phyloP scores from a whole-genome alignment of 2,329 filamentous ascomycete species.

The Zymoseptoria pseudotritici region DNA sequence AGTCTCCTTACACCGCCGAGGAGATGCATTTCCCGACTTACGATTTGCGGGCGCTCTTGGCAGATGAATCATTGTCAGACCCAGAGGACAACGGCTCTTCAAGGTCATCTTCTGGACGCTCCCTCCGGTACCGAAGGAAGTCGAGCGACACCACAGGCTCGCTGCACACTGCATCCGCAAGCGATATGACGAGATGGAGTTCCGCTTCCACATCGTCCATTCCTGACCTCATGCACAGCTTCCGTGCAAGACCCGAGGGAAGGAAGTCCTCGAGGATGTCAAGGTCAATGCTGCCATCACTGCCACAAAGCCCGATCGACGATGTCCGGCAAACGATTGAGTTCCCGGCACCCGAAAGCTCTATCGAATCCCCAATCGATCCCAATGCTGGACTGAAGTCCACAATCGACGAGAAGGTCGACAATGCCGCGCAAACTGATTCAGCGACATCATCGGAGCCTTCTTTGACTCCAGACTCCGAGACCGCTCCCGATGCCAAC shows the following conservation, averaged over 20 bases:
- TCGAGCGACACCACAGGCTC: neutral
- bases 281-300: neutral
- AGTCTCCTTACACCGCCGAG: constrained; percentile 5
- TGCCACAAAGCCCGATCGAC: neutral
- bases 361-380: neutral
- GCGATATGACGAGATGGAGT: constrained; percentile 23
- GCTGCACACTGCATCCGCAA: neutral
- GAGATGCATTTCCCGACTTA: constrained; percentile 11
- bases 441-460: neutral
- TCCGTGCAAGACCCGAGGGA: neutral
- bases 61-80: neutral
- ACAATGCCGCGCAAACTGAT: neutral
- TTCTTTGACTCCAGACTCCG: neutral
- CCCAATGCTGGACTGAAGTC: neutral
- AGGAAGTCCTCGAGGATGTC: neutral
- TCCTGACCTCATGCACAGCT: constrained; percentile 22
- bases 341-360: neutral
- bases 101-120: neutral
- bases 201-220: constrained; percentile 22
- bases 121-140: neutral
- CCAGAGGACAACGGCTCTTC: neutral
- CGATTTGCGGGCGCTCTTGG: constrained; percentile 10
- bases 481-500: neutral
- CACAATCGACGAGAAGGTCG: neutral
- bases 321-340: neutral